A percentile compares a stretch with the other conserved stretches of the same genome.
Evolutionary conservation across 2,329 filamentous ascomycete genomes (phyloP).

Genomic region (Hypoxylon sp.): DNA sequence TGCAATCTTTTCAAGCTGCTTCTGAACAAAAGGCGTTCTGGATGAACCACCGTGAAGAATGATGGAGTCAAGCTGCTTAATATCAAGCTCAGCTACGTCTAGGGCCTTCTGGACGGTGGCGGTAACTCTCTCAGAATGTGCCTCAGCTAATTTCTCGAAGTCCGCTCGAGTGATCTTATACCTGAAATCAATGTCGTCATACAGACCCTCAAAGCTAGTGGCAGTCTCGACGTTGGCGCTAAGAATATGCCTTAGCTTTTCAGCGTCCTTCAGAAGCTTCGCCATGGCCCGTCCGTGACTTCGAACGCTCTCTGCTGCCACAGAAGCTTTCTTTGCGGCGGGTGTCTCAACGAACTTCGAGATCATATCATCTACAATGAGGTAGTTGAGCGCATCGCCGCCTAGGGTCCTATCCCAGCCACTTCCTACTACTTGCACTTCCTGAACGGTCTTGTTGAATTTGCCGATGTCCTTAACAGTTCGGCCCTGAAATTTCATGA

Average conservation of each 20-base stretch:
- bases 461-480: constrained; percentile 92
- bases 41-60: constrained; percentile 94
- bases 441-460: constrained; percentile 96
- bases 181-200: constrained; percentile 92
- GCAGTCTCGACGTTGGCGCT: constrained; percentile 91
- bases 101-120: constrained; percentile 82
- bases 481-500: constrained; percentile 90
- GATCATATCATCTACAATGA: constrained; percentile 92
- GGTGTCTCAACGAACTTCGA: constrained; percentile 80
- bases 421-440: constrained; percentile 88
- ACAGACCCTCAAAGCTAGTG: constrained; percentile 87
- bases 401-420: constrained; percentile 93
- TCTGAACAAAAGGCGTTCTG: constrained; percentile 95
- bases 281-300: constrained; percentile 86
- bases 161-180: constrained; percentile 86
- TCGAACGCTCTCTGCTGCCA: constrained; percentile 75
- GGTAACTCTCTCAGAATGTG: constrained; percentile 77
- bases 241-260: constrained; percentile 87
- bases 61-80: constrained; percentile 86
- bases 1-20: constrained; percentile 82
- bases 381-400: constrained; percentile 87
- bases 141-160: constrained; percentile 84
- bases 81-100: constrained; percentile 77
- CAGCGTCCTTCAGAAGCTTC: constrained; percentile 93
- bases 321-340: constrained; percentile 74